Conservation (phyloP, 179 eudicot genomes). For the Spinacia oleracea region DNA sequence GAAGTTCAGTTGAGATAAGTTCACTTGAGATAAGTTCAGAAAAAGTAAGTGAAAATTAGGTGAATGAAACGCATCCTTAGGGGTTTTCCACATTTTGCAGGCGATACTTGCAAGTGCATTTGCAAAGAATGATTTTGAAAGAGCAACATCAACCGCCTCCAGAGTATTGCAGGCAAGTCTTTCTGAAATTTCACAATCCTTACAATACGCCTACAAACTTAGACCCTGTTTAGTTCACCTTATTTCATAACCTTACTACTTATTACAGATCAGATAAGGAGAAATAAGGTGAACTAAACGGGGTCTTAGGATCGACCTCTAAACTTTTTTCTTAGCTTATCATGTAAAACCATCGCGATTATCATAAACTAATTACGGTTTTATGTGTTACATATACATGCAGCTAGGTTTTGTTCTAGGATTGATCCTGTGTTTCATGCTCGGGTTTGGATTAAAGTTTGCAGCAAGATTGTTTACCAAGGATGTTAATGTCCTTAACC, state of each 20-base stretch:
- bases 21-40: too few relatives aligned
- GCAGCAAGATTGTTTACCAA: slow-evolving; percentile 77
- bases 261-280: too few relatives aligned
- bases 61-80: too few relatives aligned
- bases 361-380: slow-evolving; percentile 2
- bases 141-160: slow-evolving; percentile 58
- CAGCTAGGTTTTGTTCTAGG: slow-evolving; percentile 89
- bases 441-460: slow-evolving; percentile 86
- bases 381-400: slow-evolving; percentile 26
- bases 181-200: neutral
- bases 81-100: slow-evolving; percentile 31
- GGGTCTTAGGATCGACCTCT: too few relatives aligned
- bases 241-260: too few relatives aligned
- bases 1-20: too few relatives aligned
- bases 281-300: too few relatives aligned
- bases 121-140: slow-evolving; percentile 61
- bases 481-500: slow-evolving; percentile 55
- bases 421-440: slow-evolving; percentile 55
- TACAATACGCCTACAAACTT: neutral
- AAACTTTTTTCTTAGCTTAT: neutral
- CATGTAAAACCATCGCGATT: neutral
- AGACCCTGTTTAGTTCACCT: too few relatives aligned
- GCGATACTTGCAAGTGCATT: slow-evolving; percentile 83
- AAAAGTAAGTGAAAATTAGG: too few relatives aligned
- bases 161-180: slow-evolving; percentile 66